These are phyloP conservation scores for Cystobasidium pallidum DNA, from an alignment of 1,284 basidiomycete genomes.

Conservation along the genomic window DNA sequence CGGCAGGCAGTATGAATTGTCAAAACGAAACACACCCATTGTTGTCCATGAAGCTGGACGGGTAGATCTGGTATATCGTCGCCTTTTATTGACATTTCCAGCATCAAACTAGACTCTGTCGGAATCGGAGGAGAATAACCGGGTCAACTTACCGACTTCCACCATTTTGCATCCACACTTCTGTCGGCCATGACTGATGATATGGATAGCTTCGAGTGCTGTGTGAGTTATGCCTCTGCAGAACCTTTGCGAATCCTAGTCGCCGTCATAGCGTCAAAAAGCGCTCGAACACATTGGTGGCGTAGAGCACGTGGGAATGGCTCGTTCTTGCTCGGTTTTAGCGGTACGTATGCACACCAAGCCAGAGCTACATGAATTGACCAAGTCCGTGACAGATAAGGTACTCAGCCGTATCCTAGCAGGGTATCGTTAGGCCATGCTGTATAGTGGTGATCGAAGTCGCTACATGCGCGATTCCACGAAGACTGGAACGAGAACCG, in stretches of 20 bases:
- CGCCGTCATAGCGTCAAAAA: neutral
- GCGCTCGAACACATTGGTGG: neutral
- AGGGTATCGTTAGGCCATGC: too few relatives aligned
- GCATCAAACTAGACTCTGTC: neutral
- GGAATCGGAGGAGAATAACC: neutral
- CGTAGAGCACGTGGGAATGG: neutral
- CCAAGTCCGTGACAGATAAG: too few relatives aligned
- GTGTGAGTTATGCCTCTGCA: neutral
- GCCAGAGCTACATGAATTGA: too few relatives aligned
- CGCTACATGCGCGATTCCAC: too few relatives aligned
- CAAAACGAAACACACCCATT: slow-evolving; percentile 69
- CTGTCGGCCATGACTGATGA: slow-evolving; percentile 13
- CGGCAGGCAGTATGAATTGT: neutral
- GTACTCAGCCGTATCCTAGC: too few relatives aligned
- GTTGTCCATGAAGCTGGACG: slow-evolving; percentile 71
- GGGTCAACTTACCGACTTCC: slow-evolving; percentile 33
- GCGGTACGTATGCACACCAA: too few relatives aligned
- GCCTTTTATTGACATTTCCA: slow-evolving; percentile 7
- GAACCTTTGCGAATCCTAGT: neutral
- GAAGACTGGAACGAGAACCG: too few relatives aligned
- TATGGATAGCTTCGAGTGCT: neutral
- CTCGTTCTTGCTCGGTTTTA: too few relatives aligned
- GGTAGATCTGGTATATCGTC: slow-evolving; percentile 64
- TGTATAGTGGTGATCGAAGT: too few relatives aligned
- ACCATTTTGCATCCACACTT: slow-evolving; percentile 36